Base-by-base conservation (phyloP, 2,329 filamentous ascomycete species). In the Fusarium incarnatum region DNA sequence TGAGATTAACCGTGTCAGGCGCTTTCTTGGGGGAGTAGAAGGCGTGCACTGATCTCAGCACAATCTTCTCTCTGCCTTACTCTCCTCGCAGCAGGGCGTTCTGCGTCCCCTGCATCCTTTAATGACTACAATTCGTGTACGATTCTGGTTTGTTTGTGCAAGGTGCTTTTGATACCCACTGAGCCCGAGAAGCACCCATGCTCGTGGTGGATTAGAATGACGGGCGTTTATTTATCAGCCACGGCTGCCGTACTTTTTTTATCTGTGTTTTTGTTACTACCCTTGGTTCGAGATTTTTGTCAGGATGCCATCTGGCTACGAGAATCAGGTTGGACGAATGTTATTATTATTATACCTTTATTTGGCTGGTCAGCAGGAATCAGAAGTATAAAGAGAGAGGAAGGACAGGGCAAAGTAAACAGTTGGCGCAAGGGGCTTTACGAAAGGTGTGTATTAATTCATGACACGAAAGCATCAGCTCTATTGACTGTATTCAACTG, bases 21-120 rank as follows among this genome's bases (percentile, higher is more conserved):
- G 94, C 55, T 97, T 97, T 77, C 82, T 97, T 60, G 87, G 91
- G 30, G 91, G 92, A 59, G 92, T 97, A 5, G 93, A 94, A 75
- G 89, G 87, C 4, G 82, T 83, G 65, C 79, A 81, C 70, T 84
- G 78, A 77, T 75, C 48, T 67, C 66, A 62, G 23, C 57, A 25
- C 59, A n/a, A 23, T 8, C 12, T 23, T n/a, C 13, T 34, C 13
- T 16, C 30, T 28, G 34, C 41, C 28, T 30, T 11, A 45, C 30
- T 20, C 44, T 47, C 6, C 37, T 37, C 32, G 32, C 41, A 50
- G 44, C 23, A 45, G 52, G 42, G n/a, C 54, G 64, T 25, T 37
- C 30, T 13, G 47, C 59, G 46, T 37, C 44, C 48, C 44, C 61
- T 57, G 48, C 56, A 55, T 56, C 59, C 50, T 64, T 53, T 74